Evolutionary conservation across 208 protist species (phyloP), one percentile per base, ranked within the genome.

Genomic region (Leptomonas seymouri): DNA sequence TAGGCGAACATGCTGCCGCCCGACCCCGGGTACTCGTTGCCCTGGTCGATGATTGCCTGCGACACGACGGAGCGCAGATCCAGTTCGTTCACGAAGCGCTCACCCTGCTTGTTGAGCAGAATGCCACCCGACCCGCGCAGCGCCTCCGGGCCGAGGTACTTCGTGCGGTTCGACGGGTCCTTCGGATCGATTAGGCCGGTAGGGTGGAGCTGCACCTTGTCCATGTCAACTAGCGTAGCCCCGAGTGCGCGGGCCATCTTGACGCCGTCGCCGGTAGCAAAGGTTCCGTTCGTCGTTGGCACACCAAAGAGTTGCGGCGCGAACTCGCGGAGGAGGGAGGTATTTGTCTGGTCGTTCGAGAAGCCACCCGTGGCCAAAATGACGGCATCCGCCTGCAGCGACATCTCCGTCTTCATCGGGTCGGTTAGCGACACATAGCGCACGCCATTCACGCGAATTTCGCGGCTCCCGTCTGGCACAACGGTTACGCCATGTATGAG

Each of bases 21-120:
- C 2, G 85, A 90, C 18, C 67, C 64, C 18, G 85, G 86, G 68
- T 85, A 92, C 46, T 78, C 85, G 74, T 90, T 74, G 71, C 71
- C 55, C 71, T 92, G 90, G 31, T 50, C 80, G 28, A 84, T 90
- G 60, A 99, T 99, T 1, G 82, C 88, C 31, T 82, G 74, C 21
- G 95, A 97, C n/a, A 99, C 96, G 42, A 96, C 81, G 50, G 98
- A 98, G 64, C 98, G 91, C 41, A 91, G 89, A 31, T 85, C 90
- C 27, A 99, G 94, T 85, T 99, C 97, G 82, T 99, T 95, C 30
- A 96, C 83, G 74, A 99, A 99, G 36, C 97, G 84, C 65, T 91
- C 72, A 31, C 98, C 97, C 8, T 89, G 53, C 48, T 82, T 86
- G 81, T 98, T 98, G 53, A 99, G 39, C 30, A 99, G 81, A 16